Conservation (phyloP, 106 monocot species). For the Dioscorea dumetorum region DNA sequence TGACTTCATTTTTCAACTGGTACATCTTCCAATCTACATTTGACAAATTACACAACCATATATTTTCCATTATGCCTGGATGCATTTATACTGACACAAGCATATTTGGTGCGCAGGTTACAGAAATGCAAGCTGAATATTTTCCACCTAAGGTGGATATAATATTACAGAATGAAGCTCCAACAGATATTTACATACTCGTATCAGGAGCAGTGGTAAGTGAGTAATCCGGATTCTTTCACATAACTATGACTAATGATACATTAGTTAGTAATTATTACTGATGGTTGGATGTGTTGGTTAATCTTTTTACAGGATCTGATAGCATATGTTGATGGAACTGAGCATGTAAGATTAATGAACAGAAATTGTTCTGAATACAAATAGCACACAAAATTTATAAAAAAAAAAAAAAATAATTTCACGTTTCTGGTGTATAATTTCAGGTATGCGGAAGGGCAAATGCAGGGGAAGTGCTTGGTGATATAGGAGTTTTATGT, state of each 20-base stretch:
- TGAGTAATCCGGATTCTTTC: neutral
- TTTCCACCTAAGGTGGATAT: slow-evolving; percentile 64
- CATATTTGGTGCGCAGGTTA: slow-evolving; percentile 27
- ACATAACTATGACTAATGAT: too few relatives aligned
- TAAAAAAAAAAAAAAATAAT: too few relatives aligned
- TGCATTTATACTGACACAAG: neutral
- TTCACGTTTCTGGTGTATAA: too few relatives aligned
- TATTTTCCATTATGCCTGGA: neutral
- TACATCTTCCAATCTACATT: slow-evolving; percentile 7
- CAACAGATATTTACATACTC: slow-evolving; percentile 61
- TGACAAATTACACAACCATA: neutral
- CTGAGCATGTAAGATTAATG: slow-evolving; percentile 20
- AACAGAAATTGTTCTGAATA: too few relatives aligned
- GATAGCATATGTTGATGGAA: slow-evolving; percentile 18
- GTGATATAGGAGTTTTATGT: slow-evolving; percentile 52
- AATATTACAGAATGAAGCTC: slow-evolving; percentile 44
- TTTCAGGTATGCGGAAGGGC: slow-evolving; percentile 33
- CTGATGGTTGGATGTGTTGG: too few relatives aligned
- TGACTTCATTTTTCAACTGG: slow-evolving; percentile 53
- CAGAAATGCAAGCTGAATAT: slow-evolving; percentile 65
- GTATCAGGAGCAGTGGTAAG: slow-evolving; percentile 75
- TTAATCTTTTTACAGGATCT: slow-evolving; percentile 33
- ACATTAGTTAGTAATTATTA: too few relatives aligned
- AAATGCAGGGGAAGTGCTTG: slow-evolving; percentile 50
- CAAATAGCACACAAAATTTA: too few relatives aligned